Evolutionary conservation across 2,329 filamentous ascomycete species (phyloP), one percentile per base, ranked within the genome.

Genomic region (Alternaria arbusti): DNA sequence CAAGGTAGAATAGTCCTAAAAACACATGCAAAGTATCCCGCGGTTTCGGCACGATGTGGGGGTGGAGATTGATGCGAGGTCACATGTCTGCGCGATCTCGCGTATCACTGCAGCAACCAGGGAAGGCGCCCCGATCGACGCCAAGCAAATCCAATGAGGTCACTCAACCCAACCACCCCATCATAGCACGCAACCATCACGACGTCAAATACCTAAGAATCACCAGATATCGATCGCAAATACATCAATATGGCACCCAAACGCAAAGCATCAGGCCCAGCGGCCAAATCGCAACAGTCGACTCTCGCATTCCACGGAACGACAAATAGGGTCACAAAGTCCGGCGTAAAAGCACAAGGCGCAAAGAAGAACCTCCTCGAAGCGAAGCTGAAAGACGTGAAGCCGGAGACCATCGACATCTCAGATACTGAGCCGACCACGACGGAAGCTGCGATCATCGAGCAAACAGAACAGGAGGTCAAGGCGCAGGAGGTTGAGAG

Each of bases 261-360:
- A 69, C 79, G 82, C 55, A 76, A 78, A 68, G 70, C 75, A 47
- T 74, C 80, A 26, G 76, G 82, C 52, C 73, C 82, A 44, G 73
- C 82, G 64, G 77, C 82, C 68, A 85, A 86, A 70, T 77, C 83
- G n/a, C 85, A 84, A 30, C 87, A 89, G 78, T 82, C 86, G 8
- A 89, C 86, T n/a, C 86, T 91, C 70, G 86, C 88, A 43, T 91
- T 91, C 81, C 84, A 87, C 69, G 81, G 83, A 64, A 82, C 84
- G 58, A 82, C 84, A 40, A 82, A 82, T 67, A 84, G 84, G 79
- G 83, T 90, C 70, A 89, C 87, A 58, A 91, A 91, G 78, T 81
- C 86, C 13, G 69, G 74, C 49, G 74, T 82, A 44, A 79, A 70
- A 78, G 58, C 70, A 45, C 69, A 71, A 64, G 77, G 60, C 58